These are phyloP conservation scores for Ophiostoma quercus DNA, from an alignment of 2,329 filamentous ascomycete species.

Conservation along the genomic window DNA sequence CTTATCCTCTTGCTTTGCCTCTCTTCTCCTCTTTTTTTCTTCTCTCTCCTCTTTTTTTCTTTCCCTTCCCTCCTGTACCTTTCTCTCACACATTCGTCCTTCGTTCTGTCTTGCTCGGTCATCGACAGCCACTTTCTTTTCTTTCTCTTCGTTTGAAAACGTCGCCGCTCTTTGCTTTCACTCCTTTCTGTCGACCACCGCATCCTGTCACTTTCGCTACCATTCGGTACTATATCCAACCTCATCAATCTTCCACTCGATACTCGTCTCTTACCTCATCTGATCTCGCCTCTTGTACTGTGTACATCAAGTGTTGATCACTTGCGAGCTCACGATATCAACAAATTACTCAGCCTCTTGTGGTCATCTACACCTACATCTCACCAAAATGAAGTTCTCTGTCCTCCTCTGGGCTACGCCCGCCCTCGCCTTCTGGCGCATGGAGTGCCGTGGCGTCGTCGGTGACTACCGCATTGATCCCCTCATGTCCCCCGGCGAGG, in stretches of 20 bases:
- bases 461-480: conserved; percentile 73
- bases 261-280: neutral
- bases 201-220: neutral
- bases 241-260: neutral
- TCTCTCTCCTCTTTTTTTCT: neutral
- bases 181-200: neutral
- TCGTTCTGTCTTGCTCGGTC: conserved; percentile 6
- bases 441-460: conserved; percentile 70
- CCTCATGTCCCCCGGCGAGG: conserved; percentile 56
- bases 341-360: neutral
- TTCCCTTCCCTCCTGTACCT: neutral
- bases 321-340: conserved; percentile 5
- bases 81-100: neutral
- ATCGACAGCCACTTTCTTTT: conserved; percentile 12
- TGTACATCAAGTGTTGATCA: conserved; percentile 14
- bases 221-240: neutral
- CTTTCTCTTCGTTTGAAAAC: conserved; percentile 13
- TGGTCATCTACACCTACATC: too few species aligned
- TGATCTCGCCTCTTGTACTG: conserved; percentile 10
- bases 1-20: conserved; percentile 1
- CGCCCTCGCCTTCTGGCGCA: conserved; percentile 71
- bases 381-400: conserved; percentile 4
- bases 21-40: neutral
- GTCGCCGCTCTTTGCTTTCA: conserved; percentile 15
- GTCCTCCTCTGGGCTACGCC: conserved; percentile 23